phyloP scores from a whole-genome alignment of 2,329 filamentous ascomycete species.

The Pseudogymnoascus sp. region DNA sequence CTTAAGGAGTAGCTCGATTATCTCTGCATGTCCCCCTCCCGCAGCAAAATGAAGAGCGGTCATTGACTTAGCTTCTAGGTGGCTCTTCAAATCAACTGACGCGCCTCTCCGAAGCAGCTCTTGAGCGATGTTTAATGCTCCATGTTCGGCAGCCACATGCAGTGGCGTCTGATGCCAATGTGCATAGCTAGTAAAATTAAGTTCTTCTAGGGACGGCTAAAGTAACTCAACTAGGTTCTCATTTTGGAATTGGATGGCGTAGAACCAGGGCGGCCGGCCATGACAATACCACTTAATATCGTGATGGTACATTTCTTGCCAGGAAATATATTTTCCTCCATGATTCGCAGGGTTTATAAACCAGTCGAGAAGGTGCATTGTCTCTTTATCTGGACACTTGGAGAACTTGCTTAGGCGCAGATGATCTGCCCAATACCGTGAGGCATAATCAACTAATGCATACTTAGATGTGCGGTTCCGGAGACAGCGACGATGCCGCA shows the following conservation, averaged over 20 bases:
- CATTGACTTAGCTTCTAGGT: background rate
- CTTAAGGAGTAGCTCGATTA: conserved; percentile 8
- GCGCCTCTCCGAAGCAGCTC: conserved; percentile 9
- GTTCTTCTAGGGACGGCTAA: background rate
- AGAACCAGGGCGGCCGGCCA: conserved; percentile 6
- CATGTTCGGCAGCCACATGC: conserved; percentile 10
- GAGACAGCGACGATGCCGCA: background rate
- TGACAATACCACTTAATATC: conserved; percentile 11
- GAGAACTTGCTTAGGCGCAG: conserved; percentile 4
- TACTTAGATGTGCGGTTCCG: background rate
- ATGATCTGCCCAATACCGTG: conserved; percentile 10
- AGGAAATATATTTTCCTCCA: conserved; percentile 11
- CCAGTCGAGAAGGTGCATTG: conserved; percentile 9
- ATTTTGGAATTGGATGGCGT: conserved; percentile 12
- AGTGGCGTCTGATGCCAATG: conserved; percentile 4
- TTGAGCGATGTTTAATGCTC: conserved; percentile 3
- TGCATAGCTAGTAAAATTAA: background rate
- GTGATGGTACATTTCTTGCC: conserved; percentile 14
- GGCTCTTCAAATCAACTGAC: conserved; percentile 7
- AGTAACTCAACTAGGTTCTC: conserved; percentile 1
- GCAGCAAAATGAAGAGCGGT: conserved; percentile 12
- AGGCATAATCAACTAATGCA: conserved; percentile 10
- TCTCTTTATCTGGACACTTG: conserved; percentile 1
- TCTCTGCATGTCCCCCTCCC: conserved; percentile 8
- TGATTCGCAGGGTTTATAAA: conserved; percentile 2